Percentiles rank a stretch among this genome's conserved stretches.
These are phyloP conservation scores for Mollisiaceae sp. DNA, from an alignment of 2,329 filamentous ascomycete species.

Conservation along the genomic window DNA sequence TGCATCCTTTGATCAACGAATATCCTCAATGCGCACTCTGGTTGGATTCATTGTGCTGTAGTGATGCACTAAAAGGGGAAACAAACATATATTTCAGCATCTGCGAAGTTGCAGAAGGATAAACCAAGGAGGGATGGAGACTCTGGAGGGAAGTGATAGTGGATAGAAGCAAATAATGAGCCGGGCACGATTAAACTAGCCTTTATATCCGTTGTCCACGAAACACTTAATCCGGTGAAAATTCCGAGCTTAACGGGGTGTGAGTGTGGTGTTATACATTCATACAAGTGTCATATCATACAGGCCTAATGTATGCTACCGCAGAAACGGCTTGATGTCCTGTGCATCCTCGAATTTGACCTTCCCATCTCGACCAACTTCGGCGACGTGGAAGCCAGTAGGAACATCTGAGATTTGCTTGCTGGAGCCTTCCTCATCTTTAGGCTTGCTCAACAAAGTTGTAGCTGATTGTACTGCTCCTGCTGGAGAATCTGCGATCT, in stretches of 20 bases:
- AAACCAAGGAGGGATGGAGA: too few species aligned
- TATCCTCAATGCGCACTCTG: too few species aligned
- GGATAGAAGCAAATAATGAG: too few species aligned
- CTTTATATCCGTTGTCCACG: not conserved
- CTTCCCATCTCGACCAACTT: conserved; percentile 64
- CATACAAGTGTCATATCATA: not conserved
- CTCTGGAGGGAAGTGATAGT: too few species aligned
- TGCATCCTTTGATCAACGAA: too few species aligned
- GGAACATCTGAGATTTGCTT: conserved; percentile 45
- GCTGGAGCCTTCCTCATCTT: conserved; percentile 37
- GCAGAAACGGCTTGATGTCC: conserved; percentile 3
- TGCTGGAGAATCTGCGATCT: conserved; percentile 82
- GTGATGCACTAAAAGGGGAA: too few species aligned
- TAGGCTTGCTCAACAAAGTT: conserved; percentile 50
- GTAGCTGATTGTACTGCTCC: conserved; percentile 69
- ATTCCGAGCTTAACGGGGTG: not conserved
- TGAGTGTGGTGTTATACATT: conserved; percentile 5
- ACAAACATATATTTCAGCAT: too few species aligned
- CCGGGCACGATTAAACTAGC: not conserved
- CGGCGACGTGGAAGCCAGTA: conserved; percentile 60
- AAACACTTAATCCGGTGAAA: not conserved
- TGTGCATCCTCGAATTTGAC: conserved; percentile 45
- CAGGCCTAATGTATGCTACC: conserved; percentile 3
- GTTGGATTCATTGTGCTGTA: too few species aligned
- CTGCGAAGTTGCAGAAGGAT: too few species aligned